Base-by-base conservation (phyloP, 306 rosid species). In the Cucurbita moschata region DNA sequence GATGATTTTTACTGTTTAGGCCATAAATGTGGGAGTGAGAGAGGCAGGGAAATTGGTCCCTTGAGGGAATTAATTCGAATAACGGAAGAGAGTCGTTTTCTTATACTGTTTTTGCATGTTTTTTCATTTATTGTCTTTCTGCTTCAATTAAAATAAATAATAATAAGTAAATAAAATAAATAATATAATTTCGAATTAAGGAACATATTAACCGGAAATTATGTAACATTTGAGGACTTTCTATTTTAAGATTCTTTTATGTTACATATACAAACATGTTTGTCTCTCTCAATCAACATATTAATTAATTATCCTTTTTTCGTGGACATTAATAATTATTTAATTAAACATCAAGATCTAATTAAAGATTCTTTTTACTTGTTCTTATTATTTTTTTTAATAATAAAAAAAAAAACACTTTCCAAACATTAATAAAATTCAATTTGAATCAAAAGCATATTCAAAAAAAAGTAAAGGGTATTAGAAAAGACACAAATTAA, bases 71-170 rank as follows among this genome's bases (percentile, higher is more conserved):
- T 38, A 63, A 38, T 63, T 63, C 8, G 0, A 68, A 47, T 68
- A 1, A 50, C 42, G 43, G 42, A 47, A 69, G 42, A 70, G 10
- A 51, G 74, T 70, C 46, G 74, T 70, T 70, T 30, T 30, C 46
- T 35, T 70, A 13, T 51, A 70, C 74, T 70, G 74, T 70, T 70
- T 70, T 30, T 70, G 74, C 74, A 70, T 70, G 74, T 70, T 70
- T 70, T 70, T 70, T 35, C 74, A 70, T 70, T 70, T 50, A 70
- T 44, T 51, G 35, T 14, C 5, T 70, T 51, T 51, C 26, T 70
- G 47, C 35, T 35, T 70, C 10, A 51, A 70, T 43, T 67, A 3
- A 18, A 4, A 43, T 10, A 46, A 46, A 19, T 56, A 19, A 19
- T 56, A 9, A 5, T 21, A 7, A 11, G 39, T 58, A 58, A 58